Evolutionary conservation across 805 yeast genomes (phyloP), one percentile per base, ranked within the genome.

Genomic region (Huiozyma naganishii): DNA sequence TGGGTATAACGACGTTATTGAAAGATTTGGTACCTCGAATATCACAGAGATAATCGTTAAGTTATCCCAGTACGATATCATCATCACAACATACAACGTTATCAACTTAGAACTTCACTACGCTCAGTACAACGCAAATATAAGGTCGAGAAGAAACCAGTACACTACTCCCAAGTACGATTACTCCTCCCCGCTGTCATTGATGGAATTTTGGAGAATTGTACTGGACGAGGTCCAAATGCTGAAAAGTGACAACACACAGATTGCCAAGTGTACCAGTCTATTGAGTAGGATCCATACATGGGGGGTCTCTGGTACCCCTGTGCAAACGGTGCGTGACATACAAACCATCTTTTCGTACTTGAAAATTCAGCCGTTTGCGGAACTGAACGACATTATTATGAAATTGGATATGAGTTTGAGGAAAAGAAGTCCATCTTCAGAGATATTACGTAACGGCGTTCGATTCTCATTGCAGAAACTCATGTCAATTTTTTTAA

Each of bases 301-400:
- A 0, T 92, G 97, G 97, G 97, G 95, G 11, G 96, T 89, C 0
- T 85, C 95, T 1, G 98, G 98, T 6, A 92, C 98, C 0, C 95
- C 97, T 0, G 81, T 88, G 11, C 78, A 80, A 50, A 74, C 74
- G 48, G 71, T 76, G 35, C 62, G 69, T 30, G 96, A 90, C 60
- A 68, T 89, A 40, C 77, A 74, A 37, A 82, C 95, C 0, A 70
- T 87, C 5, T 57, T 89, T 32, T 72, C 76, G 10, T 90, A 86
- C 54, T 60, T 88, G 47, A 69, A 80, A 48, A 58, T 77, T 11
- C 66, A 69, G 33, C 98, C 97, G 0, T 83, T 86, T 50, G 67
- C 67, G 42, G 66, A 67, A 17, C 40, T 46, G 10, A 51, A 54
- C 4, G 50, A 48, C 11, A 49, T 59, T 36, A 44, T 51, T 2